Percentiles rank a stretch among this genome's conserved stretches.
Evolutionary conservation across 2,329 filamentous ascomycete genomes (phyloP).

Genomic region (Xylariaceae sp.): DNA sequence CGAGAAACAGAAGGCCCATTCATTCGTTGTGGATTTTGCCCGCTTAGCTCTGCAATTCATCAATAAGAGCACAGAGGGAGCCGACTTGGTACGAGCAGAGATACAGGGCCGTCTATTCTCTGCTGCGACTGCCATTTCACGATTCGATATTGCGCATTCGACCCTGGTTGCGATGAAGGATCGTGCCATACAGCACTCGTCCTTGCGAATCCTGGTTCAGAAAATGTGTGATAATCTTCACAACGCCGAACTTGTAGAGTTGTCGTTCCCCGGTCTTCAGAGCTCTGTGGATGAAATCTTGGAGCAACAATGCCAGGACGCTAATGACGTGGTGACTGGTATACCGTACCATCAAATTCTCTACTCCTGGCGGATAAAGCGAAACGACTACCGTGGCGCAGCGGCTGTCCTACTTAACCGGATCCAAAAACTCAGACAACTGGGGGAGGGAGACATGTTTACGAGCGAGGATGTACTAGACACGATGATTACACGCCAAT

Average conservation of each 20-base stretch:
- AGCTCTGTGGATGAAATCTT: constrained; percentile 77
- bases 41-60: constrained; percentile 67
- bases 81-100: constrained; percentile 54
- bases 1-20: constrained; percentile 71
- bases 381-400: constrained; percentile 80
- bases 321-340: constrained; percentile 59
- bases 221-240: constrained; percentile 66
- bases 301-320: constrained; percentile 64
- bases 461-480: constrained; percentile 54
- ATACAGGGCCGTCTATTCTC: constrained; percentile 82
- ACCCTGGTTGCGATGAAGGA: constrained; percentile 72
- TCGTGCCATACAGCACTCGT: constrained; percentile 65
- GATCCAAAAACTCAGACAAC: constrained; percentile 57
- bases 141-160: constrained; percentile 79
- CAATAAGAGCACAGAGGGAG: constrained; percentile 31
- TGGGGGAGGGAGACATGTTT: constrained; percentile 57
- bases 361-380: constrained; percentile 83
- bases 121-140: constrained; percentile 71
- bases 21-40: constrained; percentile 81
- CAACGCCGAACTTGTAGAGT: constrained; percentile 62
- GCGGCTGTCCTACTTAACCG: constrained; percentile 60
- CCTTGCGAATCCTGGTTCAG: constrained; percentile 65
- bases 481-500: constrained; percentile 67
- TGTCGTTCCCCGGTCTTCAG: constrained; percentile 76
- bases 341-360: constrained; percentile 83